Percentiles rank a stretch among this genome's conserved stretches.
These are phyloP conservation scores for Ophiosphaerella herpotricha DNA, from an alignment of 2,329 filamentous ascomycete genomes.

Conservation along the genomic window DNA sequence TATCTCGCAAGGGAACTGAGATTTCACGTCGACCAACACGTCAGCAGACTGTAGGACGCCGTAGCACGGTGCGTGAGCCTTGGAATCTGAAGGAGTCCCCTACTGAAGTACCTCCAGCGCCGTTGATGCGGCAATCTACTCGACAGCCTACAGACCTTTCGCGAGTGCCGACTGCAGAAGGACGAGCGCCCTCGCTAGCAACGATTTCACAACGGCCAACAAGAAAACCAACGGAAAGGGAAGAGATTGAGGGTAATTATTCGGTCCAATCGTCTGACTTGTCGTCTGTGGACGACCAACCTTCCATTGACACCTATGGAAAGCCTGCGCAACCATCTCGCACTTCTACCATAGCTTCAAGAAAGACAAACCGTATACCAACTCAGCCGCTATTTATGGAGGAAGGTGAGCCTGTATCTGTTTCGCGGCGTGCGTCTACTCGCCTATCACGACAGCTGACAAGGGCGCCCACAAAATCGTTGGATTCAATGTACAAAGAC, in stretches of 20 bases:
- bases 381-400: too few species aligned
- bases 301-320: background rate
- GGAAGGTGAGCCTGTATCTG: too few species aligned
- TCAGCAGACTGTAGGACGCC: constrained; percentile 3
- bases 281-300: background rate
- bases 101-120: background rate
- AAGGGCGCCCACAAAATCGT: too few species aligned
- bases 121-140: constrained; percentile 2
- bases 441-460: too few species aligned
- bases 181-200: background rate
- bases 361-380: too few species aligned
- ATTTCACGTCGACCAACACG: constrained; percentile 4
- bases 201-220: background rate
- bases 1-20: background rate
- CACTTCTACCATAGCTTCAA: too few species aligned
- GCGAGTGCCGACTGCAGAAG: background rate
- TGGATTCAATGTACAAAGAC: background rate
- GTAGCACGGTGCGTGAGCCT: background rate
- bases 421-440: too few species aligned
- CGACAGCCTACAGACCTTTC: background rate
- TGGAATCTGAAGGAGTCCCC: background rate
- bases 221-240: background rate
- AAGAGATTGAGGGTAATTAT: background rate
- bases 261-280: background rate
- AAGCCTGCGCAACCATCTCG: background rate